phyloP scores from a whole-genome alignment of 768 basidiomycete species.

The Pisolithus microcarpus region DNA sequence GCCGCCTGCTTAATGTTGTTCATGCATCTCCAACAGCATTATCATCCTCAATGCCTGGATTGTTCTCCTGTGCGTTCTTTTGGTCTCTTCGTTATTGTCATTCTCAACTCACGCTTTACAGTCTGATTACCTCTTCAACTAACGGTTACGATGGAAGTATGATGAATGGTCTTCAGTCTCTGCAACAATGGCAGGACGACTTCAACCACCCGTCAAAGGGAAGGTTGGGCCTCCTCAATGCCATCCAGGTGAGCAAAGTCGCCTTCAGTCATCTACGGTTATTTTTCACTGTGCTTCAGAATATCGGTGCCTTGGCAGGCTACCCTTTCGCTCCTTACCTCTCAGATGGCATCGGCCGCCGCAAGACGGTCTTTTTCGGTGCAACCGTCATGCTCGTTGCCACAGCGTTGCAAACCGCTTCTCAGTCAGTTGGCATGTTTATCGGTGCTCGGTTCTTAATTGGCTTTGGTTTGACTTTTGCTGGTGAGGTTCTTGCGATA shows the following conservation, averaged over 20 bases:
- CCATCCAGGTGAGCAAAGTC: slow-evolving; percentile 49
- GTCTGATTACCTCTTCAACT: slow-evolving; percentile 69
- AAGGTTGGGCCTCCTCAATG: slow-evolving; percentile 62
- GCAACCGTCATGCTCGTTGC: slow-evolving; percentile 65
- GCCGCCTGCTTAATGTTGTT: neutral
- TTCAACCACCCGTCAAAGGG: slow-evolving; percentile 53
- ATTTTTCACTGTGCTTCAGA: slow-evolving; percentile 32
- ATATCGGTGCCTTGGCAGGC: slow-evolving; percentile 60
- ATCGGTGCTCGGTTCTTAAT: slow-evolving; percentile 75
- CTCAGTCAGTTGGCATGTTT: slow-evolving; percentile 72
- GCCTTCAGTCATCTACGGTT: neutral
- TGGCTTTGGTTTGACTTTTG: slow-evolving; percentile 72
- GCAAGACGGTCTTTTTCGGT: slow-evolving; percentile 58
- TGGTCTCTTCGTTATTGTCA: neutral
- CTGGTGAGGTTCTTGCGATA: slow-evolving; percentile 31
- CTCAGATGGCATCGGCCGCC: slow-evolving; percentile 67
- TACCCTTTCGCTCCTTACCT: slow-evolving; percentile 68
- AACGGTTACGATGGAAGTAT: slow-evolving; percentile 73
- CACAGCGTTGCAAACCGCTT: slow-evolving; percentile 60
- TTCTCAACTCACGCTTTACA: slow-evolving; percentile 14
- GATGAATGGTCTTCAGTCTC: slow-evolving; percentile 75
- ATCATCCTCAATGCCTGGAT: slow-evolving; percentile 66
- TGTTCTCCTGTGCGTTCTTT: slow-evolving; percentile 45
- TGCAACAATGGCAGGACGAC: slow-evolving; percentile 54
- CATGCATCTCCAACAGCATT: slow-evolving; percentile 31